phyloP scores from a whole-genome alignment of 2,329 filamentous ascomycete genomes.

The Tolypocladium capitatum region DNA sequence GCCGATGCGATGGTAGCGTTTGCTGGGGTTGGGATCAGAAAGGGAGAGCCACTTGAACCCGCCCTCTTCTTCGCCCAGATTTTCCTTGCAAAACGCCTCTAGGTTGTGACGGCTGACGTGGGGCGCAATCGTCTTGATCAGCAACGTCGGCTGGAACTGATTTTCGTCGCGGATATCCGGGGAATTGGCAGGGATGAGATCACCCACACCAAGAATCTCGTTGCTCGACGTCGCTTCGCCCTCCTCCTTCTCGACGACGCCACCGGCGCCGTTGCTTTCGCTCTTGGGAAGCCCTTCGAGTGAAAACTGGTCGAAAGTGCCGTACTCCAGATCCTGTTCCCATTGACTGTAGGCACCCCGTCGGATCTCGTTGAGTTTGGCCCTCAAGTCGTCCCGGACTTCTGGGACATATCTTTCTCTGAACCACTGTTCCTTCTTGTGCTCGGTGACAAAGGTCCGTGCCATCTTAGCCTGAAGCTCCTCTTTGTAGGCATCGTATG shows the following conservation, averaged over 20 bases:
- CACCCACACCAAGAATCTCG: slow-evolving; percentile 84
- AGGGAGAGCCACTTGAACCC: slow-evolving; percentile 94
- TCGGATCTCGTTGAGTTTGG: slow-evolving; percentile 67
- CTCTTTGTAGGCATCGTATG: slow-evolving; percentile 55
- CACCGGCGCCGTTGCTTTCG: slow-evolving; percentile 77
- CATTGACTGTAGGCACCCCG: slow-evolving; percentile 70
- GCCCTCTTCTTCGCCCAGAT: slow-evolving; percentile 79
- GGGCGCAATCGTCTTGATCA: slow-evolving; percentile 96
- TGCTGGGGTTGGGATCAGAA: slow-evolving; percentile 91
- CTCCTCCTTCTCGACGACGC: slow-evolving; percentile 84
- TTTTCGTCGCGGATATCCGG: slow-evolving; percentile 84
- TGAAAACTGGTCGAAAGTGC: slow-evolving; percentile 87
- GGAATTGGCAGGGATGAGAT: slow-evolving; percentile 70
- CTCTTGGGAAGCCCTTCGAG: slow-evolving; percentile 88
- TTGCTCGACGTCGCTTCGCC: slow-evolving; percentile 85
- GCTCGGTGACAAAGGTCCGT: slow-evolving; percentile 74
- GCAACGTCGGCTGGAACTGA: slow-evolving; percentile 74
- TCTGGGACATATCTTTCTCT: slow-evolving; percentile 85
- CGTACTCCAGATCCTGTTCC: slow-evolving; percentile 74
- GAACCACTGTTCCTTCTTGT: slow-evolving; percentile 97
- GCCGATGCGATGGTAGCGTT: slow-evolving; percentile 93
- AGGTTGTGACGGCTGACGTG: slow-evolving; percentile 90
- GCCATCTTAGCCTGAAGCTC: slow-evolving; percentile 68
- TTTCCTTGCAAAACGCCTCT: slow-evolving; percentile 87
- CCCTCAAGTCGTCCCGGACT: slow-evolving; percentile 60